These are phyloP conservation scores for Candida tropicalis DNA, from an alignment of 1,139 yeast genomes.

Conservation along the genomic window DNA sequence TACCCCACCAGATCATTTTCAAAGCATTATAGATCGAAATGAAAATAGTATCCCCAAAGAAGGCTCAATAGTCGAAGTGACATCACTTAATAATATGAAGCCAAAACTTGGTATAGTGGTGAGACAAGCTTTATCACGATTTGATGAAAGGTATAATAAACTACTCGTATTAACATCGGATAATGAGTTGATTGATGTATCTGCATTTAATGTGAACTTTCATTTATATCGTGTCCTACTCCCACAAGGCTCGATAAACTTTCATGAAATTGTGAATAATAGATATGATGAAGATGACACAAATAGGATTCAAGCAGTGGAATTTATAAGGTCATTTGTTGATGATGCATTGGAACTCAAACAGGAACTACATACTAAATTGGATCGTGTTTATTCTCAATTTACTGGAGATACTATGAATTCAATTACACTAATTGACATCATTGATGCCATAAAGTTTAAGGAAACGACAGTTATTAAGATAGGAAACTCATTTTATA, in stretches of 20 bases:
- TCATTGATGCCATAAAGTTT: conserved; percentile 26
- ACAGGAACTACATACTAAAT: conserved; percentile 15
- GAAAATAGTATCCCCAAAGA: conserved; percentile 23
- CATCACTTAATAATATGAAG: conserved; percentile 27
- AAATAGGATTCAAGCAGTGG: conserved; percentile 23
- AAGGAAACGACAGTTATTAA: conserved; percentile 17
- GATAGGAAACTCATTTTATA: conserved; percentile 25
- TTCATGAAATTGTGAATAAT: conserved; percentile 23
- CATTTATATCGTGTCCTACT: conserved; percentile 29
- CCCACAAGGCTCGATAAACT: conserved; percentile 23
- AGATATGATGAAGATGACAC: conserved; percentile 23
- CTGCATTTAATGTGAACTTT: conserved; percentile 29
- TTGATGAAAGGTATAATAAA: conserved; percentile 38
- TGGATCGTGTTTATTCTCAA: conserved; percentile 30
- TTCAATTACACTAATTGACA: conserved; percentile 24
- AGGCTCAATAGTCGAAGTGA: conserved; percentile 42
- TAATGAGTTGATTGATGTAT: conserved; percentile 31
- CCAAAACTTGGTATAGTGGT: conserved; percentile 40
- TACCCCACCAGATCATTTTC: conserved; percentile 13
- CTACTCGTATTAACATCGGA: conserved; percentile 32
- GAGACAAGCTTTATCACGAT: conserved; percentile 30
- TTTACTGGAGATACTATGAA: conserved; percentile 20
- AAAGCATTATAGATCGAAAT: conserved; percentile 22
- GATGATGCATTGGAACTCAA: conserved; percentile 16
- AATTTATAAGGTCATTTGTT: conserved; percentile 24